These are phyloP conservation scores for Cyberlindnera veronae DNA, from an alignment of 805 yeast genomes.

Conservation along the genomic window DNA sequence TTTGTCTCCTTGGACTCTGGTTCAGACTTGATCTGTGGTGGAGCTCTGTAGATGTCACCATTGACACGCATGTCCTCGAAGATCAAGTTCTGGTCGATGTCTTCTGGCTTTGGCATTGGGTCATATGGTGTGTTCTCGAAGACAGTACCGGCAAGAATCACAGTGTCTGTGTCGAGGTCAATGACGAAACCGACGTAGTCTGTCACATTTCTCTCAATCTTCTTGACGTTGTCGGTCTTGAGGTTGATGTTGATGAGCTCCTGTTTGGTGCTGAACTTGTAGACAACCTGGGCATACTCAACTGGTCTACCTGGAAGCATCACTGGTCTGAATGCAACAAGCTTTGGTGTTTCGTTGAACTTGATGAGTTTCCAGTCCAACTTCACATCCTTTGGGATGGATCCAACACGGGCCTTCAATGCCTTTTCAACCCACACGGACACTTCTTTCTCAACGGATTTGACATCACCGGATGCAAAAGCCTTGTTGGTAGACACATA, in stretches of 20 bases:
- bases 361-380: constrained; percentile 76
- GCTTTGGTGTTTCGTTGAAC: constrained; percentile 67
- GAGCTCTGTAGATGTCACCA: constrained; percentile 34
- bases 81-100: constrained; percentile 26
- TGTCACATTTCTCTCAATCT: constrained; percentile 48
- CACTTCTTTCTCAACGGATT: constrained; percentile 40
- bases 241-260: constrained; percentile 47
- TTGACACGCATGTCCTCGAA: constrained; percentile 30
- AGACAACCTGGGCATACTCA: constrained; percentile 56
- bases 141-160: constrained; percentile 60
- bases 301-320: constrained; percentile 54
- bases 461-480: constrained; percentile 61
- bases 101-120: constrained; percentile 32
- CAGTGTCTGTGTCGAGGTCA: constrained; percentile 55
- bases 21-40: constrained; percentile 18
- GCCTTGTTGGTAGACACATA: constrained; percentile 78
- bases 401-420: constrained; percentile 45
- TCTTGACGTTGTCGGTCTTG: constrained; percentile 42
- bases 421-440: constrained; percentile 66
- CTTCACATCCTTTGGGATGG: constrained; percentile 54
- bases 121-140: constrained; percentile 54
- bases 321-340: constrained; percentile 65
- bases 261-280: constrained; percentile 61
- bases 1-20: neutral
- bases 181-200: constrained; percentile 62